phyloP scores from a whole-genome alignment of 768 basidiomycete genomes.

The Pseudohyphozyma bogoriensis region DNA sequence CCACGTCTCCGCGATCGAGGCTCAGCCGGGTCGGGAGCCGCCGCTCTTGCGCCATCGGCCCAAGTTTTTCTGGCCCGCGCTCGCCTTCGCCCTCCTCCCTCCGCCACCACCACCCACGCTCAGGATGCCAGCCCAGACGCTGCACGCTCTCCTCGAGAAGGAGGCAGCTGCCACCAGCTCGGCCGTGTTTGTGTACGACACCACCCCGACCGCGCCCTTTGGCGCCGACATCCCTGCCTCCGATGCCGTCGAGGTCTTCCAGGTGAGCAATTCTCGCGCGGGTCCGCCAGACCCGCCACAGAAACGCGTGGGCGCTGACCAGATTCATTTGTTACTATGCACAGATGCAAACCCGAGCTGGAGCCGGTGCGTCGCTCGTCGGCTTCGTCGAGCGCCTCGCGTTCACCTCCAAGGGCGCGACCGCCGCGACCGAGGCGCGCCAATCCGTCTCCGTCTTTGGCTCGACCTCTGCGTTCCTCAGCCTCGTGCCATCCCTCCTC shows the following conservation, averaged over 20 bases:
- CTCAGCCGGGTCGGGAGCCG: too few species aligned
- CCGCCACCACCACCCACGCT: too few species aligned
- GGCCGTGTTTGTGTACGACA: conserved; percentile 27
- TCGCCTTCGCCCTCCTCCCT: too few species aligned
- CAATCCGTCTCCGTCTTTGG: conserved; percentile 45
- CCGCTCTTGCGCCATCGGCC: too few species aligned
- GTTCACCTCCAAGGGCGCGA: conserved; percentile 59
- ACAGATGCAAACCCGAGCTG: conserved; percentile 69
- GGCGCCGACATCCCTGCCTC: conserved; percentile 7
- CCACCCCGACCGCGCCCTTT: conserved; percentile 18
- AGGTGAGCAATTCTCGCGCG: too few species aligned
- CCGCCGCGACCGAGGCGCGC: neutral
- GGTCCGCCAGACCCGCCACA: conserved; percentile 53
- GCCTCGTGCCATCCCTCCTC: conserved; percentile 71
- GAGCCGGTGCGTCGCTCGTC: conserved; percentile 68
- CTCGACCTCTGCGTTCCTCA: conserved; percentile 67
- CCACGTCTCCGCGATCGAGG: too few species aligned
- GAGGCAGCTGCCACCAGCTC: conserved; percentile 2
- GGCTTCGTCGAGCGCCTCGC: conserved; percentile 51
- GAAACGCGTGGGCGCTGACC: too few species aligned
- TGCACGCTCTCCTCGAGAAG: conserved; percentile 23
- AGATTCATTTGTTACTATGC: too few species aligned
- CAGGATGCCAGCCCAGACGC: too few species aligned
- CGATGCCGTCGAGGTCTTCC: conserved; percentile 3
- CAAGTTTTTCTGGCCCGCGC: too few species aligned